These are phyloP conservation scores for Blastobotrys elegans DNA, from an alignment of 1,139 yeast genomes.

Conservation along the genomic window DNA sequence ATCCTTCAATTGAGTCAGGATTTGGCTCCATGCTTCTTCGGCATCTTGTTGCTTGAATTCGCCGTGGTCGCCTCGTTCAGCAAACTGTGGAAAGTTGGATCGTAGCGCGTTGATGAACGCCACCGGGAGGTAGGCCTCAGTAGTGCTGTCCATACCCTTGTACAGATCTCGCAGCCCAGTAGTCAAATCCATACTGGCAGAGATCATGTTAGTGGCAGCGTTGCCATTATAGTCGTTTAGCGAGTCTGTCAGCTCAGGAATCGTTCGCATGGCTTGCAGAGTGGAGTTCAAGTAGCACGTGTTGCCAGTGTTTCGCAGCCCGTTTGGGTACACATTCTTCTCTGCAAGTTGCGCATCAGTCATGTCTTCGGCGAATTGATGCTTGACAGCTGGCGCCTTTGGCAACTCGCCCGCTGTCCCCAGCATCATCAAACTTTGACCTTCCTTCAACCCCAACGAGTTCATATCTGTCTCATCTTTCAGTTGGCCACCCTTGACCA, in stretches of 20 bases:
- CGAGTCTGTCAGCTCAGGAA: constrained; percentile 49
- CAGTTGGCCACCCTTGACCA: constrained; percentile 85
- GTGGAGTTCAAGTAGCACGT: constrained; percentile 94
- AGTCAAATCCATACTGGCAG: constrained; percentile 23
- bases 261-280: constrained; percentile 68
- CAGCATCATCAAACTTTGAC: constrained; percentile 75
- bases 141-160: constrained; percentile 29
- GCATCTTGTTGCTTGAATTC: constrained; percentile 94
- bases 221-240: constrained; percentile 27
- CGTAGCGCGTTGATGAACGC: constrained; percentile 49
- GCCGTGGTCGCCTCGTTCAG: constrained; percentile 64
- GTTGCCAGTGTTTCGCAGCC: constrained; percentile 83
- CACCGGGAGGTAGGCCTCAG: constrained; percentile 44
- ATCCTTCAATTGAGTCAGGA: constrained; percentile 49
- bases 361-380: constrained; percentile 69
- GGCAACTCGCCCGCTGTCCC: constrained; percentile 84
- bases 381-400: constrained; percentile 47
- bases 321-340: constrained; percentile 53
- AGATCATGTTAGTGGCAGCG: background rate
- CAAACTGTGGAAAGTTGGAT: constrained; percentile 74
- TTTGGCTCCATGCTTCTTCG: constrained; percentile 88
- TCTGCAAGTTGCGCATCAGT: constrained; percentile 41
- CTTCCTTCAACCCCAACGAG: constrained; percentile 52
- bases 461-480: constrained; percentile 56
- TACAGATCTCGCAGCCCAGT: constrained; percentile 32